These are phyloP conservation scores for Saccharomycopsis selenospora DNA, from an alignment of 805 yeast genomes.

Conservation along the genomic window DNA sequence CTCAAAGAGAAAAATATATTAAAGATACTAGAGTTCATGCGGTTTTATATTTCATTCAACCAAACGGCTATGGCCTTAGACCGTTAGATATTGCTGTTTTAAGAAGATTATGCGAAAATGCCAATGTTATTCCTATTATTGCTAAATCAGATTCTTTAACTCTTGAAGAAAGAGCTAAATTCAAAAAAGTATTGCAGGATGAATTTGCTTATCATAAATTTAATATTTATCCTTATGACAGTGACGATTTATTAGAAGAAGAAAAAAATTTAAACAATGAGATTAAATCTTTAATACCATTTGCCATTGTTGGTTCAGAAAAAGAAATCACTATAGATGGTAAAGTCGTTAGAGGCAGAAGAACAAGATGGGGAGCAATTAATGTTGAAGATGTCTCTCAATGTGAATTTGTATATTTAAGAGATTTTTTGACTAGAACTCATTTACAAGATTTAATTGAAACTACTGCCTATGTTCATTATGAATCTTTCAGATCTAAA, in stretches of 20 bases:
- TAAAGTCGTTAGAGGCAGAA: constrained; percentile 77
- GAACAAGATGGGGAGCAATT: constrained; percentile 89
- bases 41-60: constrained; percentile 83
- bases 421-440: constrained; percentile 91
- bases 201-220: constrained; percentile 70
- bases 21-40: constrained; percentile 92
- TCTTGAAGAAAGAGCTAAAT: constrained; percentile 68
- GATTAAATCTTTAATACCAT: constrained; percentile 74
- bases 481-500: constrained; percentile 88
- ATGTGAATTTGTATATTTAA: constrained; percentile 89
- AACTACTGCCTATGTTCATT: constrained; percentile 79
- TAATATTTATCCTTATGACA: constrained; percentile 78
- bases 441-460: constrained; percentile 95
- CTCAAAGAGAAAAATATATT: constrained; percentile 78
- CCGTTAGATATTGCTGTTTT: constrained; percentile 77
- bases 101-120: constrained; percentile 77
- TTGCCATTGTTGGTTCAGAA: constrained; percentile 92
- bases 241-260: constrained; percentile 59
- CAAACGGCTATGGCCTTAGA: constrained; percentile 79
- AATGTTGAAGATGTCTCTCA: constrained; percentile 92
- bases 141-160: constrained; percentile 92
- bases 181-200: constrained; percentile 68
- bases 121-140: constrained; percentile 91
- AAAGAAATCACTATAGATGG: constrained; percentile 70
- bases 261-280: constrained; percentile 68